Percentiles rank a stretch among this genome's conserved stretches.
phyloP scores from a whole-genome alignment of 306 rosid genomes.

The Alnus rubra region DNA sequence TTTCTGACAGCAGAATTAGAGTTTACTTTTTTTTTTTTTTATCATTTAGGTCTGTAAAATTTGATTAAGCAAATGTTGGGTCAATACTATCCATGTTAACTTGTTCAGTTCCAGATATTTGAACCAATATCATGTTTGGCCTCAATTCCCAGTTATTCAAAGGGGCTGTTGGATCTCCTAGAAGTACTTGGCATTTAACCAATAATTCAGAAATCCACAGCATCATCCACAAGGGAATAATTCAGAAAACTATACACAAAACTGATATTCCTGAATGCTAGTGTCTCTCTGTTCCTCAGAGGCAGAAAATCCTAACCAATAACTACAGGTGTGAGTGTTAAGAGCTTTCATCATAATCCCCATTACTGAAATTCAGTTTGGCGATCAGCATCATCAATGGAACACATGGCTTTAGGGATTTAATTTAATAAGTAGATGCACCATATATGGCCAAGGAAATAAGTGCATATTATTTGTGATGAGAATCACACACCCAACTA shows the following conservation, averaged over 20 bases:
- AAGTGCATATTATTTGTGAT: not conserved
- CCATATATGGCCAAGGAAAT: not conserved
- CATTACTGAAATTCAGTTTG: not conserved
- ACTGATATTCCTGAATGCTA: not conserved
- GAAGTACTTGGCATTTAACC: not conserved
- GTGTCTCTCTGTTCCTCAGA: not conserved
- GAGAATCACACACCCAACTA: not conserved
- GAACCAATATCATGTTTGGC: not conserved
- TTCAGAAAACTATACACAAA: not conserved
- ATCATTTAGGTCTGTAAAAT: not conserved
- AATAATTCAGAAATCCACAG: not conserved
- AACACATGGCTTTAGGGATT: not conserved
- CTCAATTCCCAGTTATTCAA: not conserved
- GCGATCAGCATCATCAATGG: not conserved
- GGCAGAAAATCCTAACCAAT: not conserved
- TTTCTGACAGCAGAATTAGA: not conserved
- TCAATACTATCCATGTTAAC: not conserved
- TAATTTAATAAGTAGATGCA: not conserved
- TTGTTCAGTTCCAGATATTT: not conserved
- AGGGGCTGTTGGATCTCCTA: not conserved
- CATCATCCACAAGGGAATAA: not conserved
- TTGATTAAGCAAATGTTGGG: not conserved
- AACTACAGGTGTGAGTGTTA: not conserved
- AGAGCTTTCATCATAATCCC: not conserved
- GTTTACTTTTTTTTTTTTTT: not conserved